phyloP scores from a whole-genome alignment of 2,329 filamentous ascomycete genomes.

The Pseudodiploospora longispora region DNA sequence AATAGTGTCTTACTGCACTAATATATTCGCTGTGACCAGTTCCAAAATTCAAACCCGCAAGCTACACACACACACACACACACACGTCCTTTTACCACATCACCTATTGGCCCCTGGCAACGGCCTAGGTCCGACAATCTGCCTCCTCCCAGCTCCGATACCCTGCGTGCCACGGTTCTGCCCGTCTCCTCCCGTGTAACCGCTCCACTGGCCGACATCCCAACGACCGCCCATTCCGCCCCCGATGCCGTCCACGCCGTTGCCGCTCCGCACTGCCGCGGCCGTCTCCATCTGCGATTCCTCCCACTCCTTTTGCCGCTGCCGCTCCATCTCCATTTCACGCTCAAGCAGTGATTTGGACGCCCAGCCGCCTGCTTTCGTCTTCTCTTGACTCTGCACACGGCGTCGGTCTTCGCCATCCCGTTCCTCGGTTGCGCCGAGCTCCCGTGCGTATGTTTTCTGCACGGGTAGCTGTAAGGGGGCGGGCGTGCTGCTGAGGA shows the following conservation, averaged over 20 bases:
- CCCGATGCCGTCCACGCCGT: slow-evolving; percentile 53
- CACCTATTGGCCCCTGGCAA: slow-evolving; percentile 35
- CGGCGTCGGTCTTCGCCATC: slow-evolving; percentile 55
- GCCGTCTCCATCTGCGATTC: slow-evolving; percentile 60
- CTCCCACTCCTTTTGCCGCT: slow-evolving; percentile 75
- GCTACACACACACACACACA: too few species aligned
- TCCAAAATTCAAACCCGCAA: too few species aligned
- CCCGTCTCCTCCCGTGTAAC: slow-evolving; percentile 66
- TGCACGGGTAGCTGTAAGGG: slow-evolving; percentile 33
- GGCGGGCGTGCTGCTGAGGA: slow-evolving; percentile 45
- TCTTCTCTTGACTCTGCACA: slow-evolving; percentile 48
- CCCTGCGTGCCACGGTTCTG: slow-evolving; percentile 60
- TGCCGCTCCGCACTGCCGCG: slow-evolving; percentile 35
- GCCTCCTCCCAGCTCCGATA: slow-evolving; percentile 62
- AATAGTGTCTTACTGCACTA: too few species aligned
- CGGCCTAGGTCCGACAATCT: slow-evolving; percentile 72
- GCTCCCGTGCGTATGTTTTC: slow-evolving; percentile 46
- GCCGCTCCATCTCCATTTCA: slow-evolving; percentile 72
- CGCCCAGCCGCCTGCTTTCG: slow-evolving; percentile 55
- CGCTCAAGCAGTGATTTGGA: slow-evolving; percentile 66
- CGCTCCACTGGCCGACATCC: slow-evolving; percentile 70
- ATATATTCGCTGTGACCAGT: too few species aligned
- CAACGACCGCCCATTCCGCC: slow-evolving; percentile 61
- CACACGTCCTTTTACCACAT: too few species aligned
- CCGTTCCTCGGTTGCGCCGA: slow-evolving; percentile 51